A percentile compares a stretch with the other conserved stretches of the same genome.
These are phyloP conservation scores for Phytopythium vexans DNA, from an alignment of 352 stramenopile species.

Conservation along the genomic window DNA sequence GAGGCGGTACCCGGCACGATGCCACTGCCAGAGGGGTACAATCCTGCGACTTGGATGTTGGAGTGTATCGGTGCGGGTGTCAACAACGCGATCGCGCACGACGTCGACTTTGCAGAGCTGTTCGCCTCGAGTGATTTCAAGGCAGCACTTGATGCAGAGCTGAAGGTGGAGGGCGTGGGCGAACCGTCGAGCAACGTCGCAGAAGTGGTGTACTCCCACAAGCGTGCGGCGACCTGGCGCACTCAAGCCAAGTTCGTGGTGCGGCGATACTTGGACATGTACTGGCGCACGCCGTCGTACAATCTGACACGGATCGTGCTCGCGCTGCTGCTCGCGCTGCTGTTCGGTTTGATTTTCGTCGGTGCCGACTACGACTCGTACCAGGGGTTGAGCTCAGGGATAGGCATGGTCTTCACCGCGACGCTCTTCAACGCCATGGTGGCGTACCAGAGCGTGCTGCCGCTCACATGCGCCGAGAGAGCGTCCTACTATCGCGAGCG, in stretches of 20 bases:
- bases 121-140: no score
- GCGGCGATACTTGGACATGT: conserved; percentile 39
- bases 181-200: no score
- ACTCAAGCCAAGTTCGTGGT: conserved; percentile 21
- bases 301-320: conserved; percentile 62
- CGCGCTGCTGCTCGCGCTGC: conserved; percentile 48
- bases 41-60: conserved; percentile 14
- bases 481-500: conserved; percentile 86
- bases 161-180: no score
- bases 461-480: conserved; percentile 59
- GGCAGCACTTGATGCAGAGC: no score
- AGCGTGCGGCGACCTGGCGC: conserved; percentile 13
- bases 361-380: conserved; percentile 27
- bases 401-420: conserved; percentile 74
- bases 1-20: conserved; percentile 8
- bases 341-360: conserved; percentile 65
- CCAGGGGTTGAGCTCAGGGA: conserved; percentile 22
- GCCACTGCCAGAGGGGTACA: conserved; percentile 34
- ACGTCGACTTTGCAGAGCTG: conserved; percentile 18
- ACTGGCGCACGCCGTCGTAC: conserved; percentile 77
- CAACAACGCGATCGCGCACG: conserved; percentile 6
- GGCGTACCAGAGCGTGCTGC: conserved; percentile 62
- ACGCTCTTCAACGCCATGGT: conserved; percentile 71
- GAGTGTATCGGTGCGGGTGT: conserved; percentile 36
- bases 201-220: conserved; percentile 13